Percentiles rank a stretch among this genome's conserved stretches.
These are phyloP conservation scores for Aspergillus fructus DNA, from an alignment of 2,329 filamentous ascomycete species.

Conservation along the genomic window DNA sequence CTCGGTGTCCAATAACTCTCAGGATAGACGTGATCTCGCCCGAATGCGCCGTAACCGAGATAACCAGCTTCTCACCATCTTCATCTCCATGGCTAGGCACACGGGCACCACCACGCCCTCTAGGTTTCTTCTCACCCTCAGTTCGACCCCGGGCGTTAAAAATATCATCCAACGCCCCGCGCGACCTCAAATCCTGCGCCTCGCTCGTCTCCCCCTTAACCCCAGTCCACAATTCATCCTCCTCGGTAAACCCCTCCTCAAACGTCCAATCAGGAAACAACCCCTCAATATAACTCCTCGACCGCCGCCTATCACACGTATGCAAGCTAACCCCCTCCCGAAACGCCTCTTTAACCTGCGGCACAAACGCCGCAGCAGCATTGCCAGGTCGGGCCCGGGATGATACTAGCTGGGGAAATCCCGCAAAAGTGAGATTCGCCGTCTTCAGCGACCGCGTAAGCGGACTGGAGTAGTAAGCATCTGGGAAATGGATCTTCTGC, in stretches of 20 bases:
- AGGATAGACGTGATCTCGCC: conserved; percentile 57
- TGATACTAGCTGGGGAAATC: conserved; percentile 28
- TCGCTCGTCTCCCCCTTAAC: conserved; percentile 49
- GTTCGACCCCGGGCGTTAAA: conserved; percentile 30
- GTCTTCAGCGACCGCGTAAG: conserved; percentile 58
- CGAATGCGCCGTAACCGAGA: conserved; percentile 59
- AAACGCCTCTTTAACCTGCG: conserved; percentile 56
- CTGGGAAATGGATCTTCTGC: conserved; percentile 52
- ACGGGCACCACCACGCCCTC: neutral
- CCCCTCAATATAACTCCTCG: conserved; percentile 46
- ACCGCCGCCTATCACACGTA: conserved; percentile 59
- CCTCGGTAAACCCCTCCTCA: conserved; percentile 53
- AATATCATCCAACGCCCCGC: conserved; percentile 51
- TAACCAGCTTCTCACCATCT: conserved; percentile 39
- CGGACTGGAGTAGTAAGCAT: conserved; percentile 57
- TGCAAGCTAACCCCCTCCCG: conserved; percentile 60
- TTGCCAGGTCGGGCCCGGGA: conserved; percentile 45
- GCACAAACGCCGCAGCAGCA: conserved; percentile 45
- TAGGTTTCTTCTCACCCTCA: conserved; percentile 10
- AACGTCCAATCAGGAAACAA: conserved; percentile 52
- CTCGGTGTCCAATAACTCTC: conserved; percentile 43
- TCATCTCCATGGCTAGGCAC: neutral
- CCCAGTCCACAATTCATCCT: conserved; percentile 55
- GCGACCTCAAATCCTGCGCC: conserved; percentile 48
- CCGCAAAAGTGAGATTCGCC: conserved; percentile 53